Conservation (phyloP, 2,329 filamentous ascomycete genomes). For the Fusarium setosum region DNA sequence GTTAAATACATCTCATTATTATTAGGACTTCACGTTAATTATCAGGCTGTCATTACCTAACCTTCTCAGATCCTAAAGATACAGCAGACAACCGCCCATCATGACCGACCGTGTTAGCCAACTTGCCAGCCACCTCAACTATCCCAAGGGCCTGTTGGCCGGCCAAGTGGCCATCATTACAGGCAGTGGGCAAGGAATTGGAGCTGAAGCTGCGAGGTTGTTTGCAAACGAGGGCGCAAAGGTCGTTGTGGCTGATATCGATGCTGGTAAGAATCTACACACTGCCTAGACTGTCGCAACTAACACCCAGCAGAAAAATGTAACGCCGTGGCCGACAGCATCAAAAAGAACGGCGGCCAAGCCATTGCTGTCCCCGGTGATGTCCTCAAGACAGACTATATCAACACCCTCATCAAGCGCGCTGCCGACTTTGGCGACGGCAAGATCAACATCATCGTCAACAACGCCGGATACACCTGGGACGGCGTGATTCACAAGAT, state of each 20-base stretch:
- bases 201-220: conserved; percentile 82
- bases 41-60: neutral
- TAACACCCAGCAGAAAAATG: conserved; percentile 68
- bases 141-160: conserved; percentile 80
- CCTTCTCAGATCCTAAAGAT: neutral
- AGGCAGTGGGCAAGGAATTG: conserved; percentile 87
- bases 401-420: conserved; percentile 77
- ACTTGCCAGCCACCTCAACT: conserved; percentile 83
- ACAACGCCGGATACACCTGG: conserved; percentile 94
- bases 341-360: conserved; percentile 73
- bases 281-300: neutral
- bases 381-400: conserved; percentile 77
- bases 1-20: neutral
- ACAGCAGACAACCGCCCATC: conserved; percentile 45
- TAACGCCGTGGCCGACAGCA: conserved; percentile 72
- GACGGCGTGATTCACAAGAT: conserved; percentile 94
- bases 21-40: neutral
- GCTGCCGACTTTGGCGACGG: conserved; percentile 84
- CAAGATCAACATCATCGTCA: conserved; percentile 92
- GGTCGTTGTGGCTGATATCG: conserved; percentile 86
- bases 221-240: conserved; percentile 91
- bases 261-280: conserved; percentile 65
- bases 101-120: conserved; percentile 72
- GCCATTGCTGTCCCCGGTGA: conserved; percentile 83
- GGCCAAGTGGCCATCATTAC: conserved; percentile 91